Evolutionary conservation across 2,329 filamentous ascomycete species (phyloP).

Genomic region (Sporothrix pallida): DNA sequence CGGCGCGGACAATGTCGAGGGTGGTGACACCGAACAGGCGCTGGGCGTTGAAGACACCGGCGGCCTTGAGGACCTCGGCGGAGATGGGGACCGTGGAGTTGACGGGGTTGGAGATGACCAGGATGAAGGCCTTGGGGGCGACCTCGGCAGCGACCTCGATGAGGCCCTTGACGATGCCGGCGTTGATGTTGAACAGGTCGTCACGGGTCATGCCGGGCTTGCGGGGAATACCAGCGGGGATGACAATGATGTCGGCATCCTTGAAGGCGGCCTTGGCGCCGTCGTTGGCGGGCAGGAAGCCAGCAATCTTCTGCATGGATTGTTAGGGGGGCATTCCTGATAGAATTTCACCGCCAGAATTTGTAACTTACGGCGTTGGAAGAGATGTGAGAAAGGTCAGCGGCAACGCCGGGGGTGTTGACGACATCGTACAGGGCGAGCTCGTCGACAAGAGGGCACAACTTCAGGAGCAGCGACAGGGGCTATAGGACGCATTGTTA

Average conservation of each 20-base stretch:
- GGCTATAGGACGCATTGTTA: slow-evolving; percentile 65
- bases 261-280: slow-evolving; percentile 88
- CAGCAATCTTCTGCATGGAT: slow-evolving; percentile 72
- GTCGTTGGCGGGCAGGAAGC: slow-evolving; percentile 84
- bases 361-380: slow-evolving; percentile 70
- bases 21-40: slow-evolving; percentile 98
- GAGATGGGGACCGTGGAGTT: slow-evolving; percentile 99
- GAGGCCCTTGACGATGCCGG: slow-evolving; percentile 93
- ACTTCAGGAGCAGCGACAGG: slow-evolving; percentile 94
- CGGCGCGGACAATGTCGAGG: slow-evolving; percentile 95
- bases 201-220: slow-evolving; percentile 99
- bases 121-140: slow-evolving; percentile 89
- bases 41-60: slow-evolving; percentile 91
- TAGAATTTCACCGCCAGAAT: not conserved
- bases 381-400: slow-evolving; percentile 97
- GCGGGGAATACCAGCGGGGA: slow-evolving; percentile 96
- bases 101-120: slow-evolving; percentile 99
- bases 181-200: slow-evolving; percentile 99
- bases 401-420: slow-evolving; percentile 94
- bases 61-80: slow-evolving; percentile 93
- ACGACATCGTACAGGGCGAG: slow-evolving; percentile 99
- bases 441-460: slow-evolving; percentile 84
- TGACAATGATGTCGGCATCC: slow-evolving; percentile 93
- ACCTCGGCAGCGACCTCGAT: slow-evolving; percentile 86
- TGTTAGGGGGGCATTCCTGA: not conserved